A percentile compares a stretch with the other conserved stretches of the same genome.
Conservation (phyloP, 2,329 filamentous ascomycete genomes). For the Scytalidium sp. region DNA sequence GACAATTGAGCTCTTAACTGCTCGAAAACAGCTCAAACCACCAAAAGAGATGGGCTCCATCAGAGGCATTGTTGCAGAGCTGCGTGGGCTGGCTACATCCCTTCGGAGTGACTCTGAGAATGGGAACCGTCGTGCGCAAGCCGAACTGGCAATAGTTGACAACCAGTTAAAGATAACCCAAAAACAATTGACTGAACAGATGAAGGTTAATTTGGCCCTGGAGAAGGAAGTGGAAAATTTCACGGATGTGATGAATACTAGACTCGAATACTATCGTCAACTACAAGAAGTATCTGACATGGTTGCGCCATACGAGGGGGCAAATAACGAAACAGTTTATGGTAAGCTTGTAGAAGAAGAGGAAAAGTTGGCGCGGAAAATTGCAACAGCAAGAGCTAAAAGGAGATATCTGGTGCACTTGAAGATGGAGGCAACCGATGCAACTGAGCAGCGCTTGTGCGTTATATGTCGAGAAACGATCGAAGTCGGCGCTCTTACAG, state of each 20-base stretch:
- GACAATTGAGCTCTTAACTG: conserved; percentile 47
- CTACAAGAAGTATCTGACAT: conserved; percentile 89
- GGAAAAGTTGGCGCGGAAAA: conserved; percentile 48
- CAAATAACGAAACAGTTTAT: conserved; percentile 16
- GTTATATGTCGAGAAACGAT: conserved; percentile 82
- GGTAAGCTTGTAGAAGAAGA: conserved; percentile 57
- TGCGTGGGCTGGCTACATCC: conserved; percentile 60
- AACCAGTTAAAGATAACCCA: conserved; percentile 61
- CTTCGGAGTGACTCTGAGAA: conserved; percentile 55
- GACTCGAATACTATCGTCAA: conserved; percentile 87
- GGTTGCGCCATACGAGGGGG: conserved; percentile 70
- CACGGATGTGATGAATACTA: conserved; percentile 74
- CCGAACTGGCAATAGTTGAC: conserved; percentile 65
- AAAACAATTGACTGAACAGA: conserved; percentile 47
- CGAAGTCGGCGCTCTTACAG: conserved; percentile 74
- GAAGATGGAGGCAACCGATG: conserved; percentile 39
- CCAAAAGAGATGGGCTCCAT: conserved; percentile 57
- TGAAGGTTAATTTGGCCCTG: conserved; percentile 43
- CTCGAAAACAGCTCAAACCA: conserved; percentile 47
- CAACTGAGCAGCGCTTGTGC: conserved; percentile 67
- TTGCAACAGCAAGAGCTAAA: conserved; percentile 67
- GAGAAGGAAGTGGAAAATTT: conserved; percentile 76
- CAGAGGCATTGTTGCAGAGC: conserved; percentile 64
- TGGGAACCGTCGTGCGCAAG: conserved; percentile 51
- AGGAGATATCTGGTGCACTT: conserved; percentile 63